phyloP scores from a whole-genome alignment of 202 grass and related monocot species.

The Panicum virgatum region DNA sequence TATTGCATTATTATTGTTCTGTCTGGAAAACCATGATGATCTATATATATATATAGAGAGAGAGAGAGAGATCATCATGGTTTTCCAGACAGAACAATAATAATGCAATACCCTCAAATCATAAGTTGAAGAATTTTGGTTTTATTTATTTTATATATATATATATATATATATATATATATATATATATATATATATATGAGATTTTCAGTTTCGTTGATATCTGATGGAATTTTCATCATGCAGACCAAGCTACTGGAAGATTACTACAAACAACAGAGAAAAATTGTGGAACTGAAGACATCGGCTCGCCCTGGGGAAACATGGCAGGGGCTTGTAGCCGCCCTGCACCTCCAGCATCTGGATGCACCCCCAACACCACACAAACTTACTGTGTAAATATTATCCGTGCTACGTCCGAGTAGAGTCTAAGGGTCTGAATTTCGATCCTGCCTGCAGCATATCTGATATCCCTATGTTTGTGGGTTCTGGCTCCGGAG shows the following conservation, averaged over 20 bases:
- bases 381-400: conserved; percentile 66
- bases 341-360: conserved; percentile 76
- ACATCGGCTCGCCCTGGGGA: conserved; percentile 69
- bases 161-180: too few species aligned
- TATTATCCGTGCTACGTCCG: not conserved
- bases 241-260: conserved; percentile 74
- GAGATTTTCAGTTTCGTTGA: not conserved
- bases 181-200: too few species aligned
- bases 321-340: conserved; percentile 77
- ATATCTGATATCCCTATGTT: conserved; percentile 48
- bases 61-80: too few species aligned
- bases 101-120: not conserved
- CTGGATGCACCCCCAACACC: conserved; percentile 54
- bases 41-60: too few species aligned
- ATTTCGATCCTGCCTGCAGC: conserved; percentile 50
- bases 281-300: conserved; percentile 71
- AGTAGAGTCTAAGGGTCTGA: conserved; percentile 40
- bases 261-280: conserved; percentile 81
- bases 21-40: not conserved
- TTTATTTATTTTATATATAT: not conserved
- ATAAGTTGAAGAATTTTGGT: not conserved
- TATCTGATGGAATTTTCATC: not conserved
- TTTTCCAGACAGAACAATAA: not conserved
- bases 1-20: not conserved
- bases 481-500: conserved; percentile 47